These are phyloP conservation scores for Takashimella tepidaria DNA, from an alignment of 1,284 basidiomycete genomes.

Conservation along the genomic window DNA sequence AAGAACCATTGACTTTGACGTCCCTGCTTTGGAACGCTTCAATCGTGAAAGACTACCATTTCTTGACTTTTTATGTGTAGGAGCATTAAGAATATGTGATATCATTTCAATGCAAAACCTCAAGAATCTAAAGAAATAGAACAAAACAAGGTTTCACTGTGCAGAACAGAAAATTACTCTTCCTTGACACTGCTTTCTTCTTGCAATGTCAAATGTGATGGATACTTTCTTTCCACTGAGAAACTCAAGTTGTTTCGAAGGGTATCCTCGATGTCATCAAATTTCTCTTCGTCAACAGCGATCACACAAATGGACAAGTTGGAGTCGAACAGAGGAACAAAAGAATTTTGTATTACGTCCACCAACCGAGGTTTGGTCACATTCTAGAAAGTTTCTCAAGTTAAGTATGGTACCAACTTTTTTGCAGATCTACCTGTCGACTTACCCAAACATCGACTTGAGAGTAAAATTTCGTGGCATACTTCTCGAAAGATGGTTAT, in stretches of 20 bases:
- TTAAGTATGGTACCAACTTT: neutral
- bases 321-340: neutral
- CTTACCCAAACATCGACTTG: neutral
- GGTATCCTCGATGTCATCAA: neutral
- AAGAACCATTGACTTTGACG: no score
- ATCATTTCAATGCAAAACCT: neutral
- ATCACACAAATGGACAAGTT: neutral
- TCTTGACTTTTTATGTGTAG: neutral
- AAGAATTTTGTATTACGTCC: neutral
- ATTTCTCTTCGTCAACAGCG: neutral
- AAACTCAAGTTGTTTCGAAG: neutral
- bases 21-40: no score
- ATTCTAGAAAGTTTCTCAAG: neutral
- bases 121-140: neutral
- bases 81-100: neutral
- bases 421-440: no score
- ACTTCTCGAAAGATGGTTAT: neutral
- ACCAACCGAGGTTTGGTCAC: neutral
- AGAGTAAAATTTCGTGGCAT: neutral
- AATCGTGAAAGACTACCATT: neutral
- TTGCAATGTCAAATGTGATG: no score
- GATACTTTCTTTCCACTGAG: neutral
- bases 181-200: no score
- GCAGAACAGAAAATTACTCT: neutral
- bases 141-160: neutral